Evolutionary conservation across 805 yeast genomes (phyloP).

Genomic region (Metschnikowia baotianmanensis): DNA sequence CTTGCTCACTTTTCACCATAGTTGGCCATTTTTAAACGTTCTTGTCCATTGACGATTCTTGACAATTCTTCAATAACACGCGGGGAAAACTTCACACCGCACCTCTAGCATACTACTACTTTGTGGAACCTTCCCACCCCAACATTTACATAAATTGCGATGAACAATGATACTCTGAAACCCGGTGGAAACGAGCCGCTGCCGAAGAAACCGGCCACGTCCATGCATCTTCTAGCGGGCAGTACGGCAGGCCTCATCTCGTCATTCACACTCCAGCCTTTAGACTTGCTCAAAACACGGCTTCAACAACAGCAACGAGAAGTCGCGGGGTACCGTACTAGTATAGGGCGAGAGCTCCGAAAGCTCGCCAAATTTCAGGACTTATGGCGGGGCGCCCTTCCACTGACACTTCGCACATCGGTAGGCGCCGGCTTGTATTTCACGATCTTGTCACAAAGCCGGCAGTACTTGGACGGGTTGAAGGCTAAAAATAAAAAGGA

Average conservation of each 20-base stretch:
- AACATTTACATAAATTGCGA: background rate
- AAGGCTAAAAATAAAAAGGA: conserved; percentile 19
- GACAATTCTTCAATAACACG: background rate
- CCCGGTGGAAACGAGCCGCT: background rate
- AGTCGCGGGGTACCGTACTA: conserved; percentile 22
- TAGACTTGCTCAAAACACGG: conserved; percentile 85
- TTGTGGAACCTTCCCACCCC: too few species aligned
- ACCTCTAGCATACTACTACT: too few species aligned
- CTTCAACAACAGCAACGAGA: conserved; percentile 54
- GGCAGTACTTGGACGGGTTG: conserved; percentile 47
- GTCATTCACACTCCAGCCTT: conserved; percentile 78
- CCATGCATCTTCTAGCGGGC: conserved; percentile 71
- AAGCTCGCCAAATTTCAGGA: conserved; percentile 43
- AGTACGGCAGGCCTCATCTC: conserved; percentile 82
- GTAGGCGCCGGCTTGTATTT: conserved; percentile 87
- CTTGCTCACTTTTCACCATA: too few species aligned
- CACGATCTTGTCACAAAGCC: conserved; percentile 61
- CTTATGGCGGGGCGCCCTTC: conserved; percentile 92
- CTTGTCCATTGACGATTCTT: too few species aligned
- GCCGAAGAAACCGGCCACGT: conserved; percentile 13
- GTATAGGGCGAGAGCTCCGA: conserved; percentile 41
- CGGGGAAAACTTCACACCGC: too few species aligned
- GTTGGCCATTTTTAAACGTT: too few species aligned
- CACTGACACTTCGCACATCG: conserved; percentile 87
- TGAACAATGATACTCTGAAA: conserved; percentile 3